These are phyloP conservation scores for Fusarium liriodendri DNA, from an alignment of 2,329 filamentous ascomycete genomes.

Conservation along the genomic window DNA sequence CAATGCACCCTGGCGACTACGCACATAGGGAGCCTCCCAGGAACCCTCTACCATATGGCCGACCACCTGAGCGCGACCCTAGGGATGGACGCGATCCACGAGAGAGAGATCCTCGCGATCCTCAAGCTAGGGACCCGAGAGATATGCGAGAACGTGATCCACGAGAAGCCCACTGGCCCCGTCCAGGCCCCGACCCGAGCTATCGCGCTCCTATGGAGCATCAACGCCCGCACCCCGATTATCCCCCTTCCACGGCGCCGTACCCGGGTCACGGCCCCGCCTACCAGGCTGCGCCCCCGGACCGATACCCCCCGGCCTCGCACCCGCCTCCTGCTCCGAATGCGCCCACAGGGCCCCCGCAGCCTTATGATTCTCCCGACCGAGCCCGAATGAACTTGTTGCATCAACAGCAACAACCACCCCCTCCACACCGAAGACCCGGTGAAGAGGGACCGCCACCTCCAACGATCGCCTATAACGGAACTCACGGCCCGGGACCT, in stretches of 20 bases:
- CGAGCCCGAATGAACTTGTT: conserved; percentile 57
- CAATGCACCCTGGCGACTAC: conserved; percentile 50
- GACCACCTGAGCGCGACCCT: conserved; percentile 57
- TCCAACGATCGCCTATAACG: conserved; percentile 62
- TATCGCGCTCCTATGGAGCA: conserved; percentile 54
- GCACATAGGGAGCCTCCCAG: conserved; percentile 58
- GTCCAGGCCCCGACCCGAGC: conserved; percentile 46
- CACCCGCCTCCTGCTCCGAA: conserved; percentile 50
- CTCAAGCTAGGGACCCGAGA: conserved; percentile 50
- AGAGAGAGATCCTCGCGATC: conserved; percentile 54
- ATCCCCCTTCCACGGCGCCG: conserved; percentile 56
- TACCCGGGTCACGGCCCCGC: conserved; percentile 47
- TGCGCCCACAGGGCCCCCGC: conserved; percentile 40
- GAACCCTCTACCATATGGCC: conserved; percentile 58
- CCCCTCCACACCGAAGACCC: conserved; percentile 53
- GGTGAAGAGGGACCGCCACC: conserved; percentile 62
- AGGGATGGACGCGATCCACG: conserved; percentile 51
- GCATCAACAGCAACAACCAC: conserved; percentile 50
- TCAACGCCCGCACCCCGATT: conserved; percentile 60
- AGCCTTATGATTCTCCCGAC: conserved; percentile 63
- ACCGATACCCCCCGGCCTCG: conserved; percentile 49
- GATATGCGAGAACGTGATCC: conserved; percentile 51
- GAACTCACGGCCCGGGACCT: conserved; percentile 53
- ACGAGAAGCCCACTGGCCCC: conserved; percentile 50
- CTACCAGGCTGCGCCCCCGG: conserved; percentile 47